These are phyloP conservation scores for Wakefieldia striispora DNA, from an alignment of 768 basidiomycete species.

Conservation along the genomic window DNA sequence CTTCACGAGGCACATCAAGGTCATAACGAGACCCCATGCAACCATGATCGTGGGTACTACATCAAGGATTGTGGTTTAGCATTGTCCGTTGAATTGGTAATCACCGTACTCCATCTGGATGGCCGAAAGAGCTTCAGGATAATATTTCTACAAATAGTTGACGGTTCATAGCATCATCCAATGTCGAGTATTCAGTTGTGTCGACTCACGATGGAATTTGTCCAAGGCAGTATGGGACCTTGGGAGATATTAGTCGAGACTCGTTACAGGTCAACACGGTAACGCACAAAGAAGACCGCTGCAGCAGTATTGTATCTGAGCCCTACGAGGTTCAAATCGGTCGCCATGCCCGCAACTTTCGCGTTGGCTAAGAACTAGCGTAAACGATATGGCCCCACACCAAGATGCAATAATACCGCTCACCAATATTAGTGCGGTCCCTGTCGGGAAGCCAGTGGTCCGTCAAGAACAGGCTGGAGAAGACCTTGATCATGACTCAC, in stretches of 20 bases:
- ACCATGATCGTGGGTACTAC: slow-evolving; percentile 35
- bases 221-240: slow-evolving; percentile 33
- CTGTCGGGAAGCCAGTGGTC: background rate
- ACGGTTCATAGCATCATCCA: too few relatives aligned
- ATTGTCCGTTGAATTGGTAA: background rate
- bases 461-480: background rate
- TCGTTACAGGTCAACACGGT: background rate
- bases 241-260: background rate
- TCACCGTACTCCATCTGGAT: slow-evolving; percentile 25
- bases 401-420: background rate
- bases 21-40: slow-evolving; percentile 31
- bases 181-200: background rate
- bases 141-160: slow-evolving; percentile 26
- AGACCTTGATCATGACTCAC: slow-evolving; percentile 3
- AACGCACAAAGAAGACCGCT: slow-evolving; percentile 32
- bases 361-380: too few relatives aligned
- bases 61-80: slow-evolving; percentile 5
- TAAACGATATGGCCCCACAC: background rate
- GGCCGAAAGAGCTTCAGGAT: slow-evolving; percentile 24
- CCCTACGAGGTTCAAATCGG: slow-evolving; percentile 3
- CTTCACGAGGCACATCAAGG: slow-evolving; percentile 30
- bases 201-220: background rate
- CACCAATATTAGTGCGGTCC: too few relatives aligned
- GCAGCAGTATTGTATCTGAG: slow-evolving; percentile 32
- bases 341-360: too few relatives aligned